phyloP scores from a whole-genome alignment of 2,329 filamentous ascomycete species.

The Penicillium hesseltinei region DNA sequence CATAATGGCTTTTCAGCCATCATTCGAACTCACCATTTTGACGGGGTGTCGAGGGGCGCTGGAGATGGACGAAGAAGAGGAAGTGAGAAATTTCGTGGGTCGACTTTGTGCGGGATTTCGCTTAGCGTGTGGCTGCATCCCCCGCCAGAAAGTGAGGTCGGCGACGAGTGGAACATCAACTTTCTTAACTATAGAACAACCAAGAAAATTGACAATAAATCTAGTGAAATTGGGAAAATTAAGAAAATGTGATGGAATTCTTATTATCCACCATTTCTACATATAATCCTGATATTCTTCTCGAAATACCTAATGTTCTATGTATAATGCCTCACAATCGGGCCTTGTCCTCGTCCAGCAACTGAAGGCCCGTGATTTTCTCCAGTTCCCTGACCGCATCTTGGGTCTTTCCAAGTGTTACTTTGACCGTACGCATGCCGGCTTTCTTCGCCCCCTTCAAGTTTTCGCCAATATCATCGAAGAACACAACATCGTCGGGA shows the following conservation, averaged over 20 bases:
- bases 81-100: slow-evolving; percentile 33
- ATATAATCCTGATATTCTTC: not conserved
- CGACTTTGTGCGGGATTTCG: slow-evolving; percentile 45
- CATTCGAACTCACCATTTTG: slow-evolving; percentile 46
- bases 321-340: slow-evolving; percentile 27
- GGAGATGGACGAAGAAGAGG: slow-evolving; percentile 35
- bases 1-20: slow-evolving; percentile 26
- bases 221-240: not conserved
- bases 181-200: not conserved
- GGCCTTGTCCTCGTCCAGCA: slow-evolving; percentile 42
- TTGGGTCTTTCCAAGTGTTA: slow-evolving; percentile 71
- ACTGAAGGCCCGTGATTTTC: slow-evolving; percentile 63
- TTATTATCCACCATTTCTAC: not conserved
- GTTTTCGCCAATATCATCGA: slow-evolving; percentile 95
- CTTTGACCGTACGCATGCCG: slow-evolving; percentile 82
- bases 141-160: slow-evolving; percentile 36
- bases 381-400: slow-evolving; percentile 84
- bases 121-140: slow-evolving; percentile 42
- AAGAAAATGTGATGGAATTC: slow-evolving; percentile 2
- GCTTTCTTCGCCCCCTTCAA: slow-evolving; percentile 71
- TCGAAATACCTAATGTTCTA: not conserved
- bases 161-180: slow-evolving; percentile 35
- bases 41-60: slow-evolving; percentile 36
- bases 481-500: slow-evolving; percentile 72
- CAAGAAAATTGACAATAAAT: slow-evolving; percentile 1